Conservation (phyloP, 2,329 filamentous ascomycete genomes). For the Fonsecaea erecta region DNA sequence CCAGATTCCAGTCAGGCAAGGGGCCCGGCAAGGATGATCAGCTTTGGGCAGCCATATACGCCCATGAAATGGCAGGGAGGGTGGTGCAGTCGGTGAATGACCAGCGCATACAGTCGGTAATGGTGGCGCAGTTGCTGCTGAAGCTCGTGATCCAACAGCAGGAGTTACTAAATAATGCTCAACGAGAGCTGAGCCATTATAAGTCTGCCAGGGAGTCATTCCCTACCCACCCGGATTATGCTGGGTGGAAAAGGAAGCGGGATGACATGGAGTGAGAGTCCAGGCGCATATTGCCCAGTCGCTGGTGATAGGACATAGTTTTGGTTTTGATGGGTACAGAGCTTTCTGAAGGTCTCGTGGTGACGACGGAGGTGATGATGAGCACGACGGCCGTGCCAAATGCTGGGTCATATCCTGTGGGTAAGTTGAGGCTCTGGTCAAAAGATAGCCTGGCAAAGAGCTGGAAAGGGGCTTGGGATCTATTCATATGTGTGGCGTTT, state of each 20-base stretch:
- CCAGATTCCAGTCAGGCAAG: slow-evolving; percentile 24
- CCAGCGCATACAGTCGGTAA: slow-evolving; percentile 22
- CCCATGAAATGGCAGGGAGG: slow-evolving; percentile 23
- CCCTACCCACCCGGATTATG: background rate
- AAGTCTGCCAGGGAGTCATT: background rate
- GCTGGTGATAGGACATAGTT: background rate
- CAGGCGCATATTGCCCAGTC: background rate
- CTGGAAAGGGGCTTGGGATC: background rate
- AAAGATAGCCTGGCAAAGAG: background rate
- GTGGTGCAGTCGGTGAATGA: slow-evolving; percentile 30
- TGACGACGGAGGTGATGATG: background rate
- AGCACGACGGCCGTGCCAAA: background rate
- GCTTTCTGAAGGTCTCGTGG: too few species aligned
- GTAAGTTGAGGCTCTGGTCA: background rate
- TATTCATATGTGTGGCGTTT: background rate
- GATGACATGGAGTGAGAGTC: background rate
- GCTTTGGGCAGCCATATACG: slow-evolving; percentile 29
- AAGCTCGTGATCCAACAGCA: background rate
- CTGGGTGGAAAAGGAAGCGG: slow-evolving; percentile 4
- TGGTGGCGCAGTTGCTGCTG: slow-evolving; percentile 15
- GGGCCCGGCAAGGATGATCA: slow-evolving; percentile 35
- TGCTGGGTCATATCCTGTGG: background rate
- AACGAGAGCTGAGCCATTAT: background rate
- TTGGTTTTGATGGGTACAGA: too few species aligned
- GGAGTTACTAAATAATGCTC: background rate